These are phyloP conservation scores for Fusarium circinatum DNA, from an alignment of 2,329 filamentous ascomycete genomes.

Conservation along the genomic window DNA sequence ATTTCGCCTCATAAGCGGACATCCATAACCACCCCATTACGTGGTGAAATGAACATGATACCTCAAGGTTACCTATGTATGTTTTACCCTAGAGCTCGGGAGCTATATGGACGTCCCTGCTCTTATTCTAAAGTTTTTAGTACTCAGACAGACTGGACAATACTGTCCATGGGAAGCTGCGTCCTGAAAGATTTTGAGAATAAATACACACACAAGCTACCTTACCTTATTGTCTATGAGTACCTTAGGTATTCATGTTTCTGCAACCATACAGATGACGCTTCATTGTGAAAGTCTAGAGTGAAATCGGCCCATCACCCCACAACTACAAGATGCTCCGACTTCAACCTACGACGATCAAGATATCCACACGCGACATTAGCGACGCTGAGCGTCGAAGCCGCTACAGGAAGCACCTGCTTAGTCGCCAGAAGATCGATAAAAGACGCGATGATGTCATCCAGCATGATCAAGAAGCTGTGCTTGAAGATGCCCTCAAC, in stretches of 20 bases:
- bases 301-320: neutral
- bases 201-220: neutral
- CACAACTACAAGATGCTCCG: slow-evolving; percentile 30
- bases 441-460: neutral
- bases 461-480: neutral
- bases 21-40: neutral
- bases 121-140: neutral
- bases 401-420: slow-evolving; percentile 34
- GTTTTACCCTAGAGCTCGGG: neutral
- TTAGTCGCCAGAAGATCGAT: neutral
- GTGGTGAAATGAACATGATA: neutral
- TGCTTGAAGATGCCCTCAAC: neutral
- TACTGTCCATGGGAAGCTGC: neutral
- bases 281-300: neutral
- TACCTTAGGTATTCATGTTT: neutral
- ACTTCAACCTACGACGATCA: slow-evolving; percentile 32
- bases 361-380: slow-evolving; percentile 28
- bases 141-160: neutral
- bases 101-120: neutral
- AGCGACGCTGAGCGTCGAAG: slow-evolving; percentile 34
- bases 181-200: neutral
- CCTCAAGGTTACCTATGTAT: too few relatives aligned
- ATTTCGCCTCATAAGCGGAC: neutral
- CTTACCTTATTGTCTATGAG: neutral
- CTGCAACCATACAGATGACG: neutral